Conservation (phyloP, 1,139 yeast genomes). For the Hemisphaericaspora lyxosophila region DNA sequence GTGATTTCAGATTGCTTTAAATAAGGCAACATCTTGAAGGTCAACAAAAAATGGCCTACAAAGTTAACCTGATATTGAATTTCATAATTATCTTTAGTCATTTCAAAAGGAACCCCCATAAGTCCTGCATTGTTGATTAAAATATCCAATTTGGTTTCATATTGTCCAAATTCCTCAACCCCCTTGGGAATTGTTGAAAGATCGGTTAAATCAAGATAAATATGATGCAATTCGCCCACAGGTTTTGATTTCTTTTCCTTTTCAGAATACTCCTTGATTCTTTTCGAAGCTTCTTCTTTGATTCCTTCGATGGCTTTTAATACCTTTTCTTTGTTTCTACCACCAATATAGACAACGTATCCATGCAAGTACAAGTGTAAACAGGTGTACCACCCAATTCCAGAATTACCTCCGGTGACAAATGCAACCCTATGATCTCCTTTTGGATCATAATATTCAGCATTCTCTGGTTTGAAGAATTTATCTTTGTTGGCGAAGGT, state of each 20-base stretch:
- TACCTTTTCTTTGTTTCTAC: slow-evolving; percentile 38
- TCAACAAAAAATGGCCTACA: slow-evolving; percentile 35
- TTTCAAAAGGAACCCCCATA: slow-evolving; percentile 38
- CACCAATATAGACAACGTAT: slow-evolving; percentile 41
- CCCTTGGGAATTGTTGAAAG: slow-evolving; percentile 32
- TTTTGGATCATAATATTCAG: slow-evolving; percentile 34
- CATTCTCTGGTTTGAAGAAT: slow-evolving; percentile 25
- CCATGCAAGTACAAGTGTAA: slow-evolving; percentile 46
- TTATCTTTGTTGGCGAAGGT: slow-evolving; percentile 5
- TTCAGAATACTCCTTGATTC: slow-evolving; percentile 16
- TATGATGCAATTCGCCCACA: slow-evolving; percentile 29
- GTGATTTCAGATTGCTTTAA: slow-evolving; percentile 21
- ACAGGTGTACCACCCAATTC: slow-evolving; percentile 45
- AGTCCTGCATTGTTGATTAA: slow-evolving; percentile 45
- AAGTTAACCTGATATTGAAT: slow-evolving; percentile 45
- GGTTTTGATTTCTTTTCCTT: slow-evolving; percentile 16
- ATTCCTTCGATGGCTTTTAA: slow-evolving; percentile 37
- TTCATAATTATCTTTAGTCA: slow-evolving; percentile 39
- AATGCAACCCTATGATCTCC: slow-evolving; percentile 40
- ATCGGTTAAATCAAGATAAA: slow-evolving; percentile 35
- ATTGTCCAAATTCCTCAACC: slow-evolving; percentile 23
- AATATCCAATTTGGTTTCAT: slow-evolving; percentile 32
- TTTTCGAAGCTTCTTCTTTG: slow-evolving; percentile 22
- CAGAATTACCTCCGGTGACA: slow-evolving; percentile 47
- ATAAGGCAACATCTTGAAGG: slow-evolving; percentile 30